Conservation (phyloP, 768 basidiomycete species). For the Lentinus brumalis region DNA sequence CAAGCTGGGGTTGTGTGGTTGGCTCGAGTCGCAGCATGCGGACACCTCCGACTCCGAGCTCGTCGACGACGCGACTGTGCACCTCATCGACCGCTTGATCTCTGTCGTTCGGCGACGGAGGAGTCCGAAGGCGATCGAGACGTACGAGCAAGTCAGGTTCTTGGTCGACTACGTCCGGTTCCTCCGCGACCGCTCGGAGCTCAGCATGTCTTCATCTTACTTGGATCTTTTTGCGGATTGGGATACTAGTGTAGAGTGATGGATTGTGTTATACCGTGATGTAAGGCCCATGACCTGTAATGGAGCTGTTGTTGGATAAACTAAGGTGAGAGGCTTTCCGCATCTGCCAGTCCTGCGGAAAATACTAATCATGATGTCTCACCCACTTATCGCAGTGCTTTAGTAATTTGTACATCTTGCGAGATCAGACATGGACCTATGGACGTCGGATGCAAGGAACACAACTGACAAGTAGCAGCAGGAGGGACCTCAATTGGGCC, state of each 20-base stretch:
- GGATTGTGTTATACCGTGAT: background rate
- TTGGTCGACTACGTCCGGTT: constrained; percentile 75
- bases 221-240: constrained; percentile 18
- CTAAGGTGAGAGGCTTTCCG: no score
- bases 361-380: no score
- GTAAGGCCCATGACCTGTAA: background rate
- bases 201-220: background rate
- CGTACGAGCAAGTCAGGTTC: constrained; percentile 89
- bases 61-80: constrained; percentile 47
- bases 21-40: constrained; percentile 40
- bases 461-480: no score
- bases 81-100: constrained; percentile 74
- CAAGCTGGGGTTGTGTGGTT: constrained; percentile 87
- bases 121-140: constrained; percentile 91
- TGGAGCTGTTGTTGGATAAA: background rate
- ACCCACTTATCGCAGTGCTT: no score
- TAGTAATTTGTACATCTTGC: no score
- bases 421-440: no score
- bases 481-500: no score
- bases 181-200: constrained; percentile 32
- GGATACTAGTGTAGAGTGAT: constrained; percentile 8
- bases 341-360: no score
- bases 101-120: constrained; percentile 70
- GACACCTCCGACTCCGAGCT: background rate
- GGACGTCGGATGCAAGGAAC: no score